Base-by-base conservation (phyloP, 345 rosid species). In the Eucalyptus cloeziana region DNA sequence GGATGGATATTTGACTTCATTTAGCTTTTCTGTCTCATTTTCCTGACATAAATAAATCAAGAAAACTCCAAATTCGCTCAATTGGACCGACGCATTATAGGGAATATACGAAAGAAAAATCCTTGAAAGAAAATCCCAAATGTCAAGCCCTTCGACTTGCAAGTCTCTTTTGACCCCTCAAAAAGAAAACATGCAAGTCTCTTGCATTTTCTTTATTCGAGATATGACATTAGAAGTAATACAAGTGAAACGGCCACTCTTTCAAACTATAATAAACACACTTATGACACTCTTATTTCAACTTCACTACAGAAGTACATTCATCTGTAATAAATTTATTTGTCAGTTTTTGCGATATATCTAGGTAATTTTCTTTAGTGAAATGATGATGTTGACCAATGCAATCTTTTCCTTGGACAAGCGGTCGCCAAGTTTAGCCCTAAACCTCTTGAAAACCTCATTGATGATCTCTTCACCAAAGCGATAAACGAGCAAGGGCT, bases 401-500 rank as follows among this genome's bases (percentile, higher is more conserved):
- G 47, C 6, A 19, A 91, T 44, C 81, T 87, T 86, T 87, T 90
- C 91, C 44, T 52, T 88, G 10, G 85, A 58, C 88, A 89, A 81
- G 22, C 19, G 87, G 17, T 88, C 83, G 2, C 86, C 86, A 4
- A 90, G 62, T 44, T 86, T 85, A 10, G 19, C 69, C 79, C 33
- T 27, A 86, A 89, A 88, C 52, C 91, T 86, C 15, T 31, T 30
- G 83, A 92, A 93, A 13, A 92, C 86, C 16, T 91, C 91, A 16
- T 91, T 90, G 27, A 92, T 87, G 45, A 88, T 85, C 33, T 31
- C 88, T 85, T 91, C 92, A 16, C 92, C 93, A 40, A 94, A 95
- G 47, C 91, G 93, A 89, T 90, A 90, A 16, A 91, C 51, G 8
- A 94, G 94, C 92, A 95, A 88, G 5, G 94, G 95, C 87, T 94